Percentiles rank a stretch among this genome's conserved stretches.
Evolutionary conservation across 208 protist species (phyloP).

Genomic region (Wallacemonas sp.): DNA sequence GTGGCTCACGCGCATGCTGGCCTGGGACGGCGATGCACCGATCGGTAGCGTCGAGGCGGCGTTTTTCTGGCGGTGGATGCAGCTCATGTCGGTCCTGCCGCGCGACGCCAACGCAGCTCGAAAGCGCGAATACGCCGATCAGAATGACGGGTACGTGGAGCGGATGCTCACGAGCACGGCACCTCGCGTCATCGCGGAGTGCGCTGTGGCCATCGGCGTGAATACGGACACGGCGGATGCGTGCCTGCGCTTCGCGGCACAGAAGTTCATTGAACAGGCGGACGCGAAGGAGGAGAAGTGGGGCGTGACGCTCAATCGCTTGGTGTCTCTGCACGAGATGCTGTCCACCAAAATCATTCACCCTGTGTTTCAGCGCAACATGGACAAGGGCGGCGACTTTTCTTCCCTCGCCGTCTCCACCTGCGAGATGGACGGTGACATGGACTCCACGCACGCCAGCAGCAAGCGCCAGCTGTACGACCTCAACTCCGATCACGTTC

Average conservation of each 20-base stretch:
- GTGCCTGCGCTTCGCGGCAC: constrained; percentile 30
- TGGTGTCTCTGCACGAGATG: constrained; percentile 42
- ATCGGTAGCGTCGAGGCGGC: constrained; percentile 44
- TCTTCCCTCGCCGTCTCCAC: constrained; percentile 46
- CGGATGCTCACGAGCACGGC: constrained; percentile 29
- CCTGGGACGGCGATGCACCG: constrained; percentile 29
- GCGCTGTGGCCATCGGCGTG: constrained; percentile 17
- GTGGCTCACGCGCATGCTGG: constrained; percentile 29
- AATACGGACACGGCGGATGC: constrained; percentile 10
- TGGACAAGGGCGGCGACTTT: constrained; percentile 44
- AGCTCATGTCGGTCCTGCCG: constrained; percentile 39
- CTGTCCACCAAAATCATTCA: constrained; percentile 26
- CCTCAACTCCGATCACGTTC: constrained; percentile 22
- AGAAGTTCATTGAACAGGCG: constrained; percentile 28
- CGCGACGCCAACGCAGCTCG: constrained; percentile 24
- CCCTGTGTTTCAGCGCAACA: constrained; percentile 42
- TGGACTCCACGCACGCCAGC: constrained; percentile 38
- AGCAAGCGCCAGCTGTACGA: constrained; percentile 56
- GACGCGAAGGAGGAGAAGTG: constrained; percentile 23
- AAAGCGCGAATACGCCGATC: constrained; percentile 6
- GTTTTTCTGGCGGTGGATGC: constrained; percentile 61
- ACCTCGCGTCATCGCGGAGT: constrained; percentile 21
- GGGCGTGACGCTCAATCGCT: constrained; percentile 42
- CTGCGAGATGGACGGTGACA: constrained; percentile 22
- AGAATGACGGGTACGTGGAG: constrained; percentile 24